Percentiles rank a stretch among this genome's conserved stretches.
phyloP scores from a whole-genome alignment of 352 stramenopile genomes.

The Albugo laibachii region DNA sequence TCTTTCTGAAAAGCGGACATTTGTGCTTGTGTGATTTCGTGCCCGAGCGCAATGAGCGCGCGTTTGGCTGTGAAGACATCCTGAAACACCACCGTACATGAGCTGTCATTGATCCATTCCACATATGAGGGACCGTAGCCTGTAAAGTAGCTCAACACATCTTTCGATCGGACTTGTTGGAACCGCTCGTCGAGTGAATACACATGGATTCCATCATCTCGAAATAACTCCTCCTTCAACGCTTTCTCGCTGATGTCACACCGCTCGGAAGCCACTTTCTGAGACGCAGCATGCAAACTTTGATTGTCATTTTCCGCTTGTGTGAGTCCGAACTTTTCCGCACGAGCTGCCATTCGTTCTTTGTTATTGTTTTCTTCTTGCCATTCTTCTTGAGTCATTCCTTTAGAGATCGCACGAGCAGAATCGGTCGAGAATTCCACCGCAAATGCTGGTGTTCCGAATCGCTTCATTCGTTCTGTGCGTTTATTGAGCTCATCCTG shows the following conservation, averaged over 20 bases:
- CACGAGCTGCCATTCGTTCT: conserved; percentile 37
- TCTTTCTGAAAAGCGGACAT: conserved; percentile 4
- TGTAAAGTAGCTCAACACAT: conserved; percentile 58
- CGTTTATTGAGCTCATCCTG: conserved; percentile 41
- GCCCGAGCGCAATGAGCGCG: conserved; percentile 30
- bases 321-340: conserved; percentile 49
- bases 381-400: conserved; percentile 59
- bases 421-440: conserved; percentile 44
- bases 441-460: conserved; percentile 54
- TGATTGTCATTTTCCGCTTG: neutral
- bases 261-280: conserved; percentile 38
- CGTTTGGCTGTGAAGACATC: conserved; percentile 43
- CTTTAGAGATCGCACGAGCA: conserved; percentile 29
- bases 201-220: conserved; percentile 44
- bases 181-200: conserved; percentile 68
- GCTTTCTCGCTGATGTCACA: conserved; percentile 10
- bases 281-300: conserved; percentile 16
- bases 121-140: conserved; percentile 71
- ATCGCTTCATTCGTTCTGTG: conserved; percentile 57
- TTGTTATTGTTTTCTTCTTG: conserved; percentile 27
- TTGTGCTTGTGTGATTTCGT: conserved; percentile 26
- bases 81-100: conserved; percentile 67
- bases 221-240: neutral
- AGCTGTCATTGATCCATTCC: conserved; percentile 76
- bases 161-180: conserved; percentile 57